These are phyloP conservation scores for Coemansia sp. DNA, from an alignment of 192 early-diverging fungal genomes.

Conservation along the genomic window DNA sequence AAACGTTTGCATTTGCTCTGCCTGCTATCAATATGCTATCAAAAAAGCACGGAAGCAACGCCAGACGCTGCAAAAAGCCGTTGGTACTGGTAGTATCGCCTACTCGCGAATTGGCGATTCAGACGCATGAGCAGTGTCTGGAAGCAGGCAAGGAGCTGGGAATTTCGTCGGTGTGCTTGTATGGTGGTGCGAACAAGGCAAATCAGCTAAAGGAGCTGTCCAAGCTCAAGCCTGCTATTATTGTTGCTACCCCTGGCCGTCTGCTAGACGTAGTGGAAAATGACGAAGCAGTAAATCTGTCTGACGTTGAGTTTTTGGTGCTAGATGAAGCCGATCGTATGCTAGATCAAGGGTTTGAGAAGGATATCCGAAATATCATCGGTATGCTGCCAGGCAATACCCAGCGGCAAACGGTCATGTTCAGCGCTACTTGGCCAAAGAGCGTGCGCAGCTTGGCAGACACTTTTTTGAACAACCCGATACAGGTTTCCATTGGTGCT, in stretches of 20 bases:
- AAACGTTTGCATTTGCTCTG: slow-evolving; percentile 92
- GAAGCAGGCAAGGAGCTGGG: slow-evolving; percentile 65
- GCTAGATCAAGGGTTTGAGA: slow-evolving; percentile 93
- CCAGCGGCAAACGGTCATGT: slow-evolving; percentile 90
- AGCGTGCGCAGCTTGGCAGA: slow-evolving; percentile 81
- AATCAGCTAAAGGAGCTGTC: slow-evolving; percentile 63
- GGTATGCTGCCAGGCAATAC: slow-evolving; percentile 64
- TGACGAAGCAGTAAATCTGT: slow-evolving; percentile 73
- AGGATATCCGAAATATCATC: slow-evolving; percentile 84
- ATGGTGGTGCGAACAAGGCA: slow-evolving; percentile 86
- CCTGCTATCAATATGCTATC: slow-evolving; percentile 83
- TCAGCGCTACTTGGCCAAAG: slow-evolving; percentile 93
- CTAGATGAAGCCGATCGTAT: slow-evolving; percentile 98
- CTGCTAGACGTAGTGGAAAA: slow-evolving; percentile 87
- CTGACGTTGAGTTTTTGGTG: slow-evolving; percentile 81
- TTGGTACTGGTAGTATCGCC: slow-evolving; percentile 85
- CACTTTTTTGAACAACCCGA: slow-evolving; percentile 76
- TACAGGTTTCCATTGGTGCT: slow-evolving; percentile 83
- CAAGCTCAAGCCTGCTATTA: slow-evolving; percentile 54
- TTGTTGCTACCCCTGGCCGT: slow-evolving; percentile 95
- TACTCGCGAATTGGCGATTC: slow-evolving; percentile 92
- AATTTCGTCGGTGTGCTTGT: slow-evolving; percentile 73
- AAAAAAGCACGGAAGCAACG: slow-evolving; percentile 65
- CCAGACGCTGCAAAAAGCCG: slow-evolving; percentile 66
- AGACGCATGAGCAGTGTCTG: slow-evolving; percentile 87